Conservation (phyloP, 371 early-diverging fungal genomes). For the Chytridium lagenaria region DNA sequence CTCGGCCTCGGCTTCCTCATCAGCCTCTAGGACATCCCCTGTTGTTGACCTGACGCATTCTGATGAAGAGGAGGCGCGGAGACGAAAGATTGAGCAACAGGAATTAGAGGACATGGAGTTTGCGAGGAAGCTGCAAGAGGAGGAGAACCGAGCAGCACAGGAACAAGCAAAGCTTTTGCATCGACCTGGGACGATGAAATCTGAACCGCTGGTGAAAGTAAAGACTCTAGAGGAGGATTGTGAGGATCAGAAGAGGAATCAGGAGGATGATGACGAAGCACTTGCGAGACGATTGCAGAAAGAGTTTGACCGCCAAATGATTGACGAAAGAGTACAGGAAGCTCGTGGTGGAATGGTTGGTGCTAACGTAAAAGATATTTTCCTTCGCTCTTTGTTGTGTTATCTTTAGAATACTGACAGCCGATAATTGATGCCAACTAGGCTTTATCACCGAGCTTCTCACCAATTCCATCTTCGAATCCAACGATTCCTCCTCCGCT, state of each 20-base stretch:
- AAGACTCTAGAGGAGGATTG: neutral
- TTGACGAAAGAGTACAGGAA: slow-evolving; percentile 5
- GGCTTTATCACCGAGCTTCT: no score
- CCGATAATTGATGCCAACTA: no score
- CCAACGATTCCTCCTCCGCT: no score
- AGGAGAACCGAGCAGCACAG: neutral
- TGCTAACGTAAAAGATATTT: neutral
- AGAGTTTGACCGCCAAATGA: neutral
- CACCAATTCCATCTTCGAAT: no score
- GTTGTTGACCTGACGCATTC: neutral
- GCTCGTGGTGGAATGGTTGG: neutral
- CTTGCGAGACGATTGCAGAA: neutral
- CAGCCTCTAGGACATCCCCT: neutral
- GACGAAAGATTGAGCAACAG: neutral
- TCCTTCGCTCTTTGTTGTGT: neutral
- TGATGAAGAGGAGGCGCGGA: neutral
- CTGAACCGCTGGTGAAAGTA: neutral
- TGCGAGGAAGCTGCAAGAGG: slow-evolving; percentile 1
- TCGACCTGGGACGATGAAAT: neutral
- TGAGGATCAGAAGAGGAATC: neutral
- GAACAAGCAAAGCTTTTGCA: neutral
- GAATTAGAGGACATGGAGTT: neutral
- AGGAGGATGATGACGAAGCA: neutral
- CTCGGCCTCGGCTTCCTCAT: neutral
- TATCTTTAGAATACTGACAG: no score